A percentile compares a stretch with the other conserved stretches of the same genome.
These are phyloP conservation scores for Tetracladium setigerum DNA, from an alignment of 495 filamentous ascomycete species.

Conservation along the genomic window DNA sequence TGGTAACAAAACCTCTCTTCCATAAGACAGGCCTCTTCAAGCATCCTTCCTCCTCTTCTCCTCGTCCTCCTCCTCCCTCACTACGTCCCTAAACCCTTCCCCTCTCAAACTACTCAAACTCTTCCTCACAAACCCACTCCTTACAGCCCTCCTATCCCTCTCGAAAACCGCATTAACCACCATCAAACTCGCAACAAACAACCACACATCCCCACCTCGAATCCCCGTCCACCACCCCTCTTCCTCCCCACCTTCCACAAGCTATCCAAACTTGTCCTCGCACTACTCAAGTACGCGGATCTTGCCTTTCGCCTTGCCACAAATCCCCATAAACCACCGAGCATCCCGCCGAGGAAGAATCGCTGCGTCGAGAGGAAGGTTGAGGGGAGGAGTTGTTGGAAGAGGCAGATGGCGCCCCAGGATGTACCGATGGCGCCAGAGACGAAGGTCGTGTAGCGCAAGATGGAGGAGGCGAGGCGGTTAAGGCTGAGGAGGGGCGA, in stretches of 20 bases:
- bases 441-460: slow-evolving; percentile 65
- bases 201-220: slow-evolving; percentile 70
- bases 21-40: too few species aligned
- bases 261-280: slow-evolving; percentile 65
- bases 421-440: slow-evolving; percentile 70
- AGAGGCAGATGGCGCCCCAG: slow-evolving; percentile 85
- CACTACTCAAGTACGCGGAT: slow-evolving; percentile 61
- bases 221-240: slow-evolving; percentile 72
- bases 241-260: slow-evolving; percentile 90
- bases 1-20: too few species aligned
- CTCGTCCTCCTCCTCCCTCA: slow-evolving; percentile 12
- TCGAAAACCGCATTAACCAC: slow-evolving; percentile 76
- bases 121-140: slow-evolving; percentile 61
- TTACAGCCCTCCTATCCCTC: slow-evolving; percentile 55
- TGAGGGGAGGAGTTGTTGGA: slow-evolving; percentile 69
- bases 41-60: slow-evolving; percentile 21
- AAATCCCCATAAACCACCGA: slow-evolving; percentile 78
- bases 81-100: slow-evolving; percentile 27
- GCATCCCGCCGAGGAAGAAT: slow-evolving; percentile 80
- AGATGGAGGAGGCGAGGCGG: slow-evolving; percentile 48
- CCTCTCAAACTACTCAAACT: slow-evolving; percentile 68
- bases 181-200: slow-evolving; percentile 72
- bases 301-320: slow-evolving; percentile 56
- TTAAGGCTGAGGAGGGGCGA: slow-evolving; percentile 60
- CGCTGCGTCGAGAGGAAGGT: slow-evolving; percentile 69